Percentiles rank a stretch among this genome's conserved stretches.
Conservation (phyloP, 495 filamentous ascomycete genomes). For the Delitschia confertaspora region DNA sequence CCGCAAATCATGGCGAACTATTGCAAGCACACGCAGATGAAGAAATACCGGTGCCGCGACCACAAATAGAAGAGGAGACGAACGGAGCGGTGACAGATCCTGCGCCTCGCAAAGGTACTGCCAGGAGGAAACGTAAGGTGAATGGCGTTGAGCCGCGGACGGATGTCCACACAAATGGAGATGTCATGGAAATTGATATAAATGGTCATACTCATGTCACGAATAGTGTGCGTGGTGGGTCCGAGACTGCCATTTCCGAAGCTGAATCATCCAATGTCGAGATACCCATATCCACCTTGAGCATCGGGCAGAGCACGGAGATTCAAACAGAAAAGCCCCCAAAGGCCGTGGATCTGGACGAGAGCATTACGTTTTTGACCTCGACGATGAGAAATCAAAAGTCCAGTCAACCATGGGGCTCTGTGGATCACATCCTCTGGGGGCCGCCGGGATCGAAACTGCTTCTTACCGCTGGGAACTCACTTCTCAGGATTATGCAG, state of each 20-base stretch:
- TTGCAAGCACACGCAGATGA: conserved; percentile 19
- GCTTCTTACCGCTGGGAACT: conserved; percentile 19
- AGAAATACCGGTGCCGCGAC: conserved; percentile 15
- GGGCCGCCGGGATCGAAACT: conserved; percentile 1
- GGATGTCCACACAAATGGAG: conserved; percentile 26
- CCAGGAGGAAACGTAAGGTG: conserved; percentile 21
- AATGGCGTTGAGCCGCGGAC: conserved; percentile 25
- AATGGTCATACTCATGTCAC: conserved; percentile 19
- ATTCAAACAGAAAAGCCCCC: conserved; percentile 21
- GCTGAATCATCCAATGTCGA: conserved; percentile 26
- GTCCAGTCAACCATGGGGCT: too few relatives aligned
- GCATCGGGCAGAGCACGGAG: conserved; percentile 21
- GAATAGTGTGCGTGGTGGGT: conserved; percentile 22
- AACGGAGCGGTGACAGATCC: conserved; percentile 20
- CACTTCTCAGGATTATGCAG: conserved; percentile 11
- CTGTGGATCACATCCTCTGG: conserved; percentile 20
- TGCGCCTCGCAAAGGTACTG: conserved; percentile 18
- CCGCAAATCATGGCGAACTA: conserved; percentile 12
- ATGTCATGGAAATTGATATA: conserved; percentile 33
- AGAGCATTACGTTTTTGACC: conserved; percentile 6
- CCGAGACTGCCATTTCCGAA: conserved; percentile 26
- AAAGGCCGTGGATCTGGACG: conserved; percentile 10
- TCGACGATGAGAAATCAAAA: conserved; percentile 2
- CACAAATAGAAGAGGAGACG: conserved; percentile 14
- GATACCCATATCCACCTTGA: conserved; percentile 25